Percentiles rank a stretch among this genome's conserved stretches.
phyloP scores from a whole-genome alignment of 1,139 yeast genomes.

The Meyerozyma carpophila region DNA sequence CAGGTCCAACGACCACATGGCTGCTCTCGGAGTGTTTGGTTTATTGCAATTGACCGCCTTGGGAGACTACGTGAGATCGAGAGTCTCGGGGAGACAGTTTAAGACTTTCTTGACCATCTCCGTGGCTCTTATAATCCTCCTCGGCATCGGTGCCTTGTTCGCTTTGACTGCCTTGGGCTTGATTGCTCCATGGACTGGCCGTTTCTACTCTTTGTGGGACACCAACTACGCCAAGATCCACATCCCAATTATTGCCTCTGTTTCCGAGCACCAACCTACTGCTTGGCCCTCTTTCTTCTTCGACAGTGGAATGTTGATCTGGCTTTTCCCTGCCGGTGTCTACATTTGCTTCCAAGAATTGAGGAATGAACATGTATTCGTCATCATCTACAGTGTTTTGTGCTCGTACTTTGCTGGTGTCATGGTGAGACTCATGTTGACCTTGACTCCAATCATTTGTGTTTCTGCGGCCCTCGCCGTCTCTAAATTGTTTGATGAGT shows the following conservation, averaged over 20 bases:
- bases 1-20: constrained; percentile 97
- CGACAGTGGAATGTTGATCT: constrained; percentile 85
- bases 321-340: constrained; percentile 98
- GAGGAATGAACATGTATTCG: constrained; percentile 87
- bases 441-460: constrained; percentile 94
- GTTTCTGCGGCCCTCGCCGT: constrained; percentile 84
- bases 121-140: constrained; percentile 44
- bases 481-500: constrained; percentile 78
- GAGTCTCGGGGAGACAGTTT: constrained; percentile 72
- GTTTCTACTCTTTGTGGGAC: constrained; percentile 98
- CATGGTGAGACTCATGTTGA: constrained; percentile 96
- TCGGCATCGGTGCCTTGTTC: constrained; percentile 70
- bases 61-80: constrained; percentile 74
- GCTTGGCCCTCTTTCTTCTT: constrained; percentile 99
- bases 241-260: constrained; percentile 98
- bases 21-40: constrained; percentile 96
- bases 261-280: constrained; percentile 98
- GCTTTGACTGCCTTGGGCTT: constrained; percentile 83
- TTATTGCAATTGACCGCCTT: constrained; percentile 85
- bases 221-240: constrained; percentile 96
- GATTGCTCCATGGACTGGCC: constrained; percentile 99
- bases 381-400: constrained; percentile 82
- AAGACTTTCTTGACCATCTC: constrained; percentile 63
- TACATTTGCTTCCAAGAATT: constrained; percentile 86
- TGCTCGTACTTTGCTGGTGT: constrained; percentile 99